Percentiles rank a stretch among this genome's conserved stretches.
phyloP scores from a whole-genome alignment of 2,329 filamentous ascomycete genomes.

The Ophiosphaerella narmari region DNA sequence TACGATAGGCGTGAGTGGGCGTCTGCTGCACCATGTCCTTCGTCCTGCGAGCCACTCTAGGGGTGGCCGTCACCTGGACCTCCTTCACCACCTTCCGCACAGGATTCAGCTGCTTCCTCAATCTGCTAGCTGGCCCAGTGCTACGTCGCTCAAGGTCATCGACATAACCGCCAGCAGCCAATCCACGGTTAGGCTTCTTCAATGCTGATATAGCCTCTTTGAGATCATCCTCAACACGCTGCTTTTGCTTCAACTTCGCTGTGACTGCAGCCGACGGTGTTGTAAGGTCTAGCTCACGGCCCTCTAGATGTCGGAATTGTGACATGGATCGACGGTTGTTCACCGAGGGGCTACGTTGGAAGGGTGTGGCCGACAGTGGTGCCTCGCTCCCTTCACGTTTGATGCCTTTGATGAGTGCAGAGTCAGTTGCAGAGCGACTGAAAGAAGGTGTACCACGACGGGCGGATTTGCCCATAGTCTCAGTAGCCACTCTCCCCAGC shows the following conservation, averaged over 20 bases:
- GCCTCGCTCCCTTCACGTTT: conserved; percentile 72
- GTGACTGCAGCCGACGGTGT: conserved; percentile 60
- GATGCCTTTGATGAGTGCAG: conserved; percentile 62
- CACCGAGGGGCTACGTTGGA: conserved; percentile 51
- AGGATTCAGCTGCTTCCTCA: conserved; percentile 34
- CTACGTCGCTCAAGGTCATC: conserved; percentile 68
- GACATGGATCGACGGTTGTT: conserved; percentile 44
- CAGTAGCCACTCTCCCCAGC: conserved; percentile 65
- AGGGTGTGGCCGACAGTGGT: conserved; percentile 56
- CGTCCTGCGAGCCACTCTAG: conserved; percentile 40
- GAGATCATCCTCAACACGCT: conserved; percentile 70
- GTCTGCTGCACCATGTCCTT: conserved; percentile 39
- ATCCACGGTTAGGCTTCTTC: conserved; percentile 74
- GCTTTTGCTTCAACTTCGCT: conserved; percentile 67
- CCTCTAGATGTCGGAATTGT: conserved; percentile 52
- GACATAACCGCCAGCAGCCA: conserved; percentile 68
- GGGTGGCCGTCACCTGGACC: conserved; percentile 51
- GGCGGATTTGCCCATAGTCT: conserved; percentile 60
- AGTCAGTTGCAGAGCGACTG: conserved; percentile 69
- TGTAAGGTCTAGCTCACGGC: conserved; percentile 60
- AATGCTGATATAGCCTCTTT: conserved; percentile 74
- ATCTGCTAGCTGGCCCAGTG: conserved; percentile 27
- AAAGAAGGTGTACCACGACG: conserved; percentile 63
- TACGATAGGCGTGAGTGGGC: conserved; percentile 28
- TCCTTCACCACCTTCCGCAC: conserved; percentile 37